These are phyloP conservation scores for Pseudonectria buxi DNA, from an alignment of 2,329 filamentous ascomycete genomes.

Conservation along the genomic window DNA sequence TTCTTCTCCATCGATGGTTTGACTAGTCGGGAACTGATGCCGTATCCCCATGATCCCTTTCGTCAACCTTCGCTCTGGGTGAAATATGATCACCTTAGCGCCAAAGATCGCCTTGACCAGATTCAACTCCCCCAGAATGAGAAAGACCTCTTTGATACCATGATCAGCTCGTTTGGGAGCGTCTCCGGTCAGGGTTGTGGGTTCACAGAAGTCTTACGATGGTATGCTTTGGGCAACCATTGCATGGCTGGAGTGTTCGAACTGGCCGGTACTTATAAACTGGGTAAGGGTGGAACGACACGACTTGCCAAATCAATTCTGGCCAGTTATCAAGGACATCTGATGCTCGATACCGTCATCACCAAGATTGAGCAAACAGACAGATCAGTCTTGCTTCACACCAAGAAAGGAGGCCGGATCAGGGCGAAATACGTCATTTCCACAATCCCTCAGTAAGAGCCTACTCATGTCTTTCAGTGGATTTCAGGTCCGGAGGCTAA, in stretches of 20 bases:
- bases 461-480: too few species aligned
- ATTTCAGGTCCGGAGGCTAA: too few species aligned
- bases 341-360: constrained; percentile 6
- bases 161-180: constrained; percentile 11
- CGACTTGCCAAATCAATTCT: constrained; percentile 5
- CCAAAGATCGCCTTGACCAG: constrained; percentile 23
- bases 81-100: constrained; percentile 17
- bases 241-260: constrained; percentile 8
- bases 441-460: constrained; percentile 14
- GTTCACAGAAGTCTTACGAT: constrained; percentile 11
- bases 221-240: constrained; percentile 12
- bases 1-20: constrained; percentile 27
- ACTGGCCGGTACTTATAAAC: constrained; percentile 7
- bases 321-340: constrained; percentile 2
- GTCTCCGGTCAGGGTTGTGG: constrained; percentile 2
- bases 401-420: constrained; percentile 5
- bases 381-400: background rate
- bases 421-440: constrained; percentile 4
- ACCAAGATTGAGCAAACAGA: constrained; percentile 1
- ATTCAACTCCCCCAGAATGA: constrained; percentile 13
- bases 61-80: constrained; percentile 21
- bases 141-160: constrained; percentile 11
- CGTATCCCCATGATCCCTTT: constrained; percentile 28
- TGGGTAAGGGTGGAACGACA: constrained; percentile 15
- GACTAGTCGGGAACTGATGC: constrained; percentile 26